Conservation (phyloP, 192 early-diverging fungal genomes). For the Geranomyces variabilis region DNA sequence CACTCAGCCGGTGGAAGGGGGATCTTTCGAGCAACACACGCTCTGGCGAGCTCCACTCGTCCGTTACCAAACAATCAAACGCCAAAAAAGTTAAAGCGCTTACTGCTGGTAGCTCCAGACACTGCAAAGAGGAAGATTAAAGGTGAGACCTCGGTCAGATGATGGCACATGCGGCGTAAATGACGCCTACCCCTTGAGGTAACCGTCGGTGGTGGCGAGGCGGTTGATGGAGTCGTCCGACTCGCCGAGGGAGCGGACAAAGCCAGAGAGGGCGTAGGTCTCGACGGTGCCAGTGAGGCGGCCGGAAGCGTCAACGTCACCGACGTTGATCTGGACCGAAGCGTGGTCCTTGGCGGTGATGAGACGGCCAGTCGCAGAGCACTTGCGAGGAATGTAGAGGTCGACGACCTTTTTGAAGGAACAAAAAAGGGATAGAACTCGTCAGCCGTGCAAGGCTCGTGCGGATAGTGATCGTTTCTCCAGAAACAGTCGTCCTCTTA, state of each 20-base stretch:
- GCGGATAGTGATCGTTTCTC: background rate
- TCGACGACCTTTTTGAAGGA: slow-evolving; percentile 65
- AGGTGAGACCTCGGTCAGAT: background rate
- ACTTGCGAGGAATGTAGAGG: slow-evolving; percentile 95
- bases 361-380: slow-evolving; percentile 97
- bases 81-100: background rate
- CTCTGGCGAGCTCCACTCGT: too few species aligned
- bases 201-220: slow-evolving; percentile 73
- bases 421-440: background rate
- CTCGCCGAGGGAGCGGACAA: slow-evolving; percentile 87
- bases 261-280: slow-evolving; percentile 91
- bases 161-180: background rate
- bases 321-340: slow-evolving; percentile 97
- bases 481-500: background rate
- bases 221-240: slow-evolving; percentile 97
- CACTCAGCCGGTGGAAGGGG: too few species aligned
- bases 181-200: slow-evolving; percentile 61
- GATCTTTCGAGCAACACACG: too few species aligned
- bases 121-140: background rate
- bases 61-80: too few species aligned
- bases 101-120: slow-evolving; percentile 38
- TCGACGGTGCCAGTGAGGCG: slow-evolving; percentile 72
- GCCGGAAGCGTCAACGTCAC: slow-evolving; percentile 86
- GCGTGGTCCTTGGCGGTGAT: slow-evolving; percentile 99
- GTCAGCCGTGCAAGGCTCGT: background rate